These are phyloP conservation scores for Xylaria venustula DNA, from an alignment of 495 filamentous ascomycete species.

Conservation along the genomic window DNA sequence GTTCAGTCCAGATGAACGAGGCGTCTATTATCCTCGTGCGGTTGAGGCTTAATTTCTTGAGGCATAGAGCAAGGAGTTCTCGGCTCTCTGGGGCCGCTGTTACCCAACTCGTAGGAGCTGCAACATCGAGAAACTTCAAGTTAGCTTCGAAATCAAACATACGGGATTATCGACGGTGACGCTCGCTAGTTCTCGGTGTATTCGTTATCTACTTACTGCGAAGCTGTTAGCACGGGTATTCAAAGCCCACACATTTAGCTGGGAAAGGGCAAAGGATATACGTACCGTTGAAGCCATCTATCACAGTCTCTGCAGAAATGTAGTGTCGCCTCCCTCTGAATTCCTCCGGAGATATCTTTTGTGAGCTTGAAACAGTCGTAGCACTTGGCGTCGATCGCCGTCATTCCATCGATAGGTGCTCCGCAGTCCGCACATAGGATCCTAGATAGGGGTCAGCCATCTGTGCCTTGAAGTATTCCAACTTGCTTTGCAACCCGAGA, in stretches of 20 bases:
- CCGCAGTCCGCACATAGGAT: conserved; percentile 97
- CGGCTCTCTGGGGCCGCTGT: conserved; percentile 78
- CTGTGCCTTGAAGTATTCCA: not conserved
- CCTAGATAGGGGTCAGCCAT: conserved; percentile 37
- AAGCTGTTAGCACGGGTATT: not conserved
- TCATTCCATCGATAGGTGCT: conserved; percentile 87
- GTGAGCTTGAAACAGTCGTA: conserved; percentile 91
- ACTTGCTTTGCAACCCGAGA: not conserved
- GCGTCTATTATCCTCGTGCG: conserved; percentile 93
- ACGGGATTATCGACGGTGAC: not conserved
- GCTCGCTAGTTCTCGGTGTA: not conserved
- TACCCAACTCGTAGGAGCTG: conserved; percentile 75
- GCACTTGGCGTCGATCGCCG: conserved; percentile 82
- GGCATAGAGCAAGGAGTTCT: conserved; percentile 85
- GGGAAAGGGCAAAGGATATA: not conserved
- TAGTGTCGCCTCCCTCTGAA: conserved; percentile 79
- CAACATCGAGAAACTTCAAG: not conserved
- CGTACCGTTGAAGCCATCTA: conserved; percentile 73
- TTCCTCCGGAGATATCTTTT: conserved; percentile 89
- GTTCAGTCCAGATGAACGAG: conserved; percentile 97
- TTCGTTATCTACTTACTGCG: conserved; percentile 4
- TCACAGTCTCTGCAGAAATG: conserved; percentile 91
- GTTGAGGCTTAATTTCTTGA: conserved; percentile 77
- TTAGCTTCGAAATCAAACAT: not conserved
- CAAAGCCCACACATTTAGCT: no score